Evolutionary conservation across 306 rosid species (phyloP).

Genomic region (Potentilla sterilis): DNA sequence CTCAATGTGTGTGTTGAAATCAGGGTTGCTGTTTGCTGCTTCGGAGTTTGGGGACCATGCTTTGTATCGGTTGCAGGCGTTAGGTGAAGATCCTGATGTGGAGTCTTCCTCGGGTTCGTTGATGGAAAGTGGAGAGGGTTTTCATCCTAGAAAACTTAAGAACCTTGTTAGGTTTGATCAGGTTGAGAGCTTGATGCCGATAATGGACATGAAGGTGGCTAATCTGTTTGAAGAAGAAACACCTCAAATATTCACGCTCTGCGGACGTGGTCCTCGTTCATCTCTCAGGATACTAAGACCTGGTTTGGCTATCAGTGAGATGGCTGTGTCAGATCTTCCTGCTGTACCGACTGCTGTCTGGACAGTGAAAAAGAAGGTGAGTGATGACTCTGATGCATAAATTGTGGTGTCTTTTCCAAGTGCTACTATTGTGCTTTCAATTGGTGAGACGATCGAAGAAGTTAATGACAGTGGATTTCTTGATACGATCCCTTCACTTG

Average conservation of each 20-base stretch:
- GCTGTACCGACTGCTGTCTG: slow-evolving; percentile 94
- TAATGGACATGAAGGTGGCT: slow-evolving; percentile 87
- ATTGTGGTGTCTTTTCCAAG: slow-evolving; percentile 92
- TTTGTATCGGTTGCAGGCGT: slow-evolving; percentile 77
- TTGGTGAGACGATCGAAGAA: slow-evolving; percentile 98
- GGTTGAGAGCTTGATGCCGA: slow-evolving; percentile 91
- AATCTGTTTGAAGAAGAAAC: slow-evolving; percentile 96
- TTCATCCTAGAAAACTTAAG: slow-evolving; percentile 80
- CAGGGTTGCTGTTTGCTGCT: slow-evolving; percentile 88
- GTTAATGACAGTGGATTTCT: slow-evolving; percentile 96
- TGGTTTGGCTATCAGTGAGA: slow-evolving; percentile 95
- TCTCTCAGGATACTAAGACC: slow-evolving; percentile 91
- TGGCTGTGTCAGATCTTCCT: slow-evolving; percentile 99
- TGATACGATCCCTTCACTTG: slow-evolving; percentile 89
- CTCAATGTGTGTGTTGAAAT: slow-evolving; percentile 93
- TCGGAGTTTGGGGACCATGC: slow-evolving; percentile 94
- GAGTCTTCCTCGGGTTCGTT: slow-evolving; percentile 82
- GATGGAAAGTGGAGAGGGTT: slow-evolving; percentile 92
- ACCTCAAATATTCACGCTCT: slow-evolving; percentile 88
- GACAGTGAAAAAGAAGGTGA: slow-evolving; percentile 93
- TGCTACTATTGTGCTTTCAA: slow-evolving; percentile 93
- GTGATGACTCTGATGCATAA: slow-evolving; percentile 92
- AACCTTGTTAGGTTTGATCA: slow-evolving; percentile 95
- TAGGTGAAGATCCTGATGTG: slow-evolving; percentile 91
- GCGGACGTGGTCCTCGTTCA: slow-evolving; percentile 96